phyloP scores from a whole-genome alignment of 306 rosid genomes.

The Benincasa hispida region DNA sequence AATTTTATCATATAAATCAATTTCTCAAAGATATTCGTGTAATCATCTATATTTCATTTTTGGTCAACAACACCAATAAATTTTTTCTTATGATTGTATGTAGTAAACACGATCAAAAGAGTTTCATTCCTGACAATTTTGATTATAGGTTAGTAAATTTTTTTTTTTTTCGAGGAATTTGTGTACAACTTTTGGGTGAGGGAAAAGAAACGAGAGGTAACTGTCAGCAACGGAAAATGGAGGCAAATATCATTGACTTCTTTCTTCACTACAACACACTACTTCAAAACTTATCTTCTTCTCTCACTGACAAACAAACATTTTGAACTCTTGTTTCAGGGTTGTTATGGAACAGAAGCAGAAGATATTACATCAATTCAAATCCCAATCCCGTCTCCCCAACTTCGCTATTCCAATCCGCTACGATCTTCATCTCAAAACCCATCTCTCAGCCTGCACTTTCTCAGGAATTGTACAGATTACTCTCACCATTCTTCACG shows the following conservation, averaged over 20 bases:
- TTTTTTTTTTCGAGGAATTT: no score
- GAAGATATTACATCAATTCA: slow-evolving; percentile 27
- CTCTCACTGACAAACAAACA: not conserved
- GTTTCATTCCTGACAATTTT: no score
- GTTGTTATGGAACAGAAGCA: slow-evolving; percentile 24
- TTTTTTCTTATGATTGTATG: no score
- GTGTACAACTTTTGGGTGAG: no score
- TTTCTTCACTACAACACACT: not conserved
- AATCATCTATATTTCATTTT: no score
- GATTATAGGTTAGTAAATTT: no score
- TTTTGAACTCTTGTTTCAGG: not conserved
- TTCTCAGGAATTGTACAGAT: slow-evolving; percentile 33
- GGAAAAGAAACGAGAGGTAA: not conserved
- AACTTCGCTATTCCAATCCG: slow-evolving; percentile 32
- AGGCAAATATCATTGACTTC: not conserved
- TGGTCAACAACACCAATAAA: no score
- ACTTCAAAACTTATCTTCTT: not conserved
- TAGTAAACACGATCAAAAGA: no score
- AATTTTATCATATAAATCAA: no score
- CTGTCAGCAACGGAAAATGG: not conserved
- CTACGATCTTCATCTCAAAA: slow-evolving; percentile 43
- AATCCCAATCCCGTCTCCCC: slow-evolving; percentile 44
- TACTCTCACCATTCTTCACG: slow-evolving; percentile 17
- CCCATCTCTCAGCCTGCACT: slow-evolving; percentile 33
- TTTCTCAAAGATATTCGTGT: no score